phyloP scores from a whole-genome alignment of 768 basidiomycete genomes.

The Floccularia luteovirens region DNA sequence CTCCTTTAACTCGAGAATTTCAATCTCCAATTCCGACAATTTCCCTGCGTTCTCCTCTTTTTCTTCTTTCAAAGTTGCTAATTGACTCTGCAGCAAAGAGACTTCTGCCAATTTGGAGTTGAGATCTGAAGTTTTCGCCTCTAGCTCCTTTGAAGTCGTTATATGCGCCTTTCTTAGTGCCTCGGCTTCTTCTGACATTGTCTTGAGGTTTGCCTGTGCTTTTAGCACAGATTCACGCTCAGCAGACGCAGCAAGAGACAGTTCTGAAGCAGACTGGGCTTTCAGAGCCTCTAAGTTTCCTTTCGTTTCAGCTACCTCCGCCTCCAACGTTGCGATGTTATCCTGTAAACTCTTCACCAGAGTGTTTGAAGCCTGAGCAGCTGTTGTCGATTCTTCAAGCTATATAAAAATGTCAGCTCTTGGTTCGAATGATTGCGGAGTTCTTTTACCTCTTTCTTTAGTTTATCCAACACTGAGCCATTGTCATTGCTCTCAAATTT shows the following conservation, averaged over 20 bases:
- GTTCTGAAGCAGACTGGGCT: conserved; percentile 29
- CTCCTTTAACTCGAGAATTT: conserved; percentile 73
- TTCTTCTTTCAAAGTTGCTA: conserved; percentile 48
- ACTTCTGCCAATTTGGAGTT: too few relatives aligned
- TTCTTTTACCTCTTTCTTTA: conserved; percentile 41
- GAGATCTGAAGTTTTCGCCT: conserved; percentile 33
- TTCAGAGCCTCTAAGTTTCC: conserved; percentile 46
- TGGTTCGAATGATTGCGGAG: conserved; percentile 1
- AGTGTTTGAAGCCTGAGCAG: conserved; percentile 30
- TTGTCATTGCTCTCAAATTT: conserved; percentile 21
- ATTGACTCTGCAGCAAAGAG: conserved; percentile 43
- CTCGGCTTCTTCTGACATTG: conserved; percentile 43
- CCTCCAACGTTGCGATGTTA: conserved; percentile 44
- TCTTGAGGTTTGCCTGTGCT: conserved; percentile 54
- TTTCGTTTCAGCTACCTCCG: conserved; percentile 39
- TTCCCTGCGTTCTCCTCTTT: conserved; percentile 66
- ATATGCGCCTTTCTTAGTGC: conserved; percentile 43
- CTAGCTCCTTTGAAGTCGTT: conserved; percentile 36
- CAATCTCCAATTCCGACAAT: conserved; percentile 76
- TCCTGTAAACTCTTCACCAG: conserved; percentile 39
- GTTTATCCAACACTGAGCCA: conserved; percentile 27
- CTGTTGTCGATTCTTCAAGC: conserved; percentile 44
- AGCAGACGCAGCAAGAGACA: conserved; percentile 42
- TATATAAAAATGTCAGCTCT: conserved; percentile 16
- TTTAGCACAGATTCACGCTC: conserved; percentile 60